Percentiles rank a stretch among this genome's conserved stretches.
Conservation (phyloP, 148 eudicot species). For the Vaccinium macrocarpon region DNA sequence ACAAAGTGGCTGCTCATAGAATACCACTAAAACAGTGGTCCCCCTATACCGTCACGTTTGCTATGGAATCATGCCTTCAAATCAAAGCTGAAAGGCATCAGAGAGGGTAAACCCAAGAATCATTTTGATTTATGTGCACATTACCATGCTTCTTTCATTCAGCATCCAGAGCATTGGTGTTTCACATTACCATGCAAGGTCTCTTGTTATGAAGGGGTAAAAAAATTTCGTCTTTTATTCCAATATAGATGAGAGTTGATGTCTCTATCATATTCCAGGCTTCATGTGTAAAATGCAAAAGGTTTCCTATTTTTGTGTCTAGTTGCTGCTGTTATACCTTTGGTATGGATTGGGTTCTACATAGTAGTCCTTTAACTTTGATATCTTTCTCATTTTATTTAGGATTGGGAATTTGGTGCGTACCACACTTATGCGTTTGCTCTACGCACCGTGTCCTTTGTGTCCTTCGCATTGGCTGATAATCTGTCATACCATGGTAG, state of each 20-base stretch:
- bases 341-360: background rate
- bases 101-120: too few relatives aligned
- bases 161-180: too few relatives aligned
- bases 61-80: too few relatives aligned
- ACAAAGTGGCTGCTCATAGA: too few relatives aligned
- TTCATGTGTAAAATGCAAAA: background rate
- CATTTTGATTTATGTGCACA: too few relatives aligned
- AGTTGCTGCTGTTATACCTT: background rate
- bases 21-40: too few relatives aligned
- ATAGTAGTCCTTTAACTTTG: background rate
- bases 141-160: too few relatives aligned
- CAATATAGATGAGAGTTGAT: background rate
- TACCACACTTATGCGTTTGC: conserved; percentile 75
- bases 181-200: too few relatives aligned
- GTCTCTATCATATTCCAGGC: background rate
- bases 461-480: conserved; percentile 83
- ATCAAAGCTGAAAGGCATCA: too few relatives aligned
- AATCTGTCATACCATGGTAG: conserved; percentile 74
- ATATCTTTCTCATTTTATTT: conserved; percentile 11
- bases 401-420: conserved; percentile 89
- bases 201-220: background rate
- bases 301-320: conserved; percentile 1
- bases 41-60: too few relatives aligned
- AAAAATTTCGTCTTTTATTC: background rate
- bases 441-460: conserved; percentile 80